These are phyloP conservation scores for Ramichloridium luteum DNA, from an alignment of 2,329 filamentous ascomycete species.

Conservation along the genomic window DNA sequence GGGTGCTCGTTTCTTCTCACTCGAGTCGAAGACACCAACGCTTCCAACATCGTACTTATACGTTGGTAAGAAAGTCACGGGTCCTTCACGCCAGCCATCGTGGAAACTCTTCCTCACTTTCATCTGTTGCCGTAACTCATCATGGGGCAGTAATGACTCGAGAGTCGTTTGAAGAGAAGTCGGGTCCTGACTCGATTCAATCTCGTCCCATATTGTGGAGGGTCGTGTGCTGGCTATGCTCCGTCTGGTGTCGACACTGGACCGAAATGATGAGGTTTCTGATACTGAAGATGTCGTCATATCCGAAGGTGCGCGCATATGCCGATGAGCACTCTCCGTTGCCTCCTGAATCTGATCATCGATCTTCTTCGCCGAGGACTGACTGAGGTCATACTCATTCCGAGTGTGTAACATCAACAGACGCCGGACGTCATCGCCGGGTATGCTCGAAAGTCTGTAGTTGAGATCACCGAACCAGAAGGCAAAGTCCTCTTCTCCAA, in stretches of 20 bases:
- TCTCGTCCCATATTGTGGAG: slow-evolving; percentile 16
- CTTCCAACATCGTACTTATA: slow-evolving; percentile 98
- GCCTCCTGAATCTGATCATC: slow-evolving; percentile 24
- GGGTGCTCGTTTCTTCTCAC: slow-evolving; percentile 82
- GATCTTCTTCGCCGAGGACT: slow-evolving; percentile 22
- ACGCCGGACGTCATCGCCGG: slow-evolving; percentile 78
- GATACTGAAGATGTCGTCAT: slow-evolving; percentile 3
- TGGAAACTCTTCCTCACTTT: slow-evolving; percentile 68
- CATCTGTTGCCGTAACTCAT: slow-evolving; percentile 69
- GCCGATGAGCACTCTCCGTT: slow-evolving; percentile 15
- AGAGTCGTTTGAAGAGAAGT: slow-evolving; percentile 80
- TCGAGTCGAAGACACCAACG: slow-evolving; percentile 82
- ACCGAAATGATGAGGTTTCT: slow-evolving; percentile 5
- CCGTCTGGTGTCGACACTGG: slow-evolving; percentile 5
- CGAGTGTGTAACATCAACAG: slow-evolving; percentile 70
- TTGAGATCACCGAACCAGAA: slow-evolving; percentile 98
- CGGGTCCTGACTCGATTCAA: slow-evolving; percentile 56
- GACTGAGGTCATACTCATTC: slow-evolving; percentile 57
- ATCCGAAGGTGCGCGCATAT: slow-evolving; percentile 4
- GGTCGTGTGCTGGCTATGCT: slow-evolving; percentile 10
- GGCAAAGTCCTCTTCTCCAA: slow-evolving; percentile 83
- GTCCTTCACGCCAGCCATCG: slow-evolving; percentile 83
- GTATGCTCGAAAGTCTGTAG: slow-evolving; percentile 77
- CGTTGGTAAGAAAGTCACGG: slow-evolving; percentile 78
- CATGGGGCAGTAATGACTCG: slow-evolving; percentile 74